A percentile compares a stretch with the other conserved stretches of the same genome.
These are phyloP conservation scores for Fusarium avenaceum DNA, from an alignment of 2,329 filamentous ascomycete species.

Conservation along the genomic window DNA sequence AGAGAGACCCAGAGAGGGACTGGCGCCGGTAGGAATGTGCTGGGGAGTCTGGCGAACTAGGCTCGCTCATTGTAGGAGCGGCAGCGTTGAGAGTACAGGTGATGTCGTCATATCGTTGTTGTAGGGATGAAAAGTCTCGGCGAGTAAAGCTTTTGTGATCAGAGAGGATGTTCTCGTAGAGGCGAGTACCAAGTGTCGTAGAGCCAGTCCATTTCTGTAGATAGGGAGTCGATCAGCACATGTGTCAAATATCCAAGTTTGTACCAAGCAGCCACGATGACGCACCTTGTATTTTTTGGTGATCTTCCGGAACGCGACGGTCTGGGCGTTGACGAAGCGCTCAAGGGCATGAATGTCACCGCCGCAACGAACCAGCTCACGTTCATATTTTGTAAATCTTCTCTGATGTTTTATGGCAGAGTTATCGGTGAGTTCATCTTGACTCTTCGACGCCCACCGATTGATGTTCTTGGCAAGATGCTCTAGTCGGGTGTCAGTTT, in stretches of 20 bases:
- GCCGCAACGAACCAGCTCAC: conserved; percentile 69
- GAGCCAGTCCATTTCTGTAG: conserved; percentile 84
- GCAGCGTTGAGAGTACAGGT: conserved; percentile 62
- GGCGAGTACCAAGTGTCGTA: conserved; percentile 71
- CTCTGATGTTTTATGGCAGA: conserved; percentile 63
- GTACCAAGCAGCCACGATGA: neutral
- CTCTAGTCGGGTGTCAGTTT: conserved; percentile 55
- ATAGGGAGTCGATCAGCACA: conserved; percentile 9
- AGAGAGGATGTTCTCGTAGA: conserved; percentile 75
- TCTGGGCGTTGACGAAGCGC: conserved; percentile 80
- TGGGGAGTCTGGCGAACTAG: conserved; percentile 56
- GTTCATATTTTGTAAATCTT: conserved; percentile 67
- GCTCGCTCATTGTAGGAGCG: conserved; percentile 57
- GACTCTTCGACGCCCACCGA: conserved; percentile 59
- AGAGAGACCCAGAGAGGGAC: conserved; percentile 26
- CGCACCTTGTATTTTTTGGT: conserved; percentile 81
- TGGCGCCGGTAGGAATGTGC: conserved; percentile 31
- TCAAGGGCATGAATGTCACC: conserved; percentile 78
- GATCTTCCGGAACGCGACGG: conserved; percentile 83
- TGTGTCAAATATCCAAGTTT: neutral
- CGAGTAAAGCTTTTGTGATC: conserved; percentile 79
- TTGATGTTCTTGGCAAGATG: conserved; percentile 64
- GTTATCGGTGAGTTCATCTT: conserved; percentile 46
- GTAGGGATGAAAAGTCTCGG: conserved; percentile 70
- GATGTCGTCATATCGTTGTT: conserved; percentile 65